Conservation (phyloP, 2,329 filamentous ascomycete species). For the Chrysoporthe puriensis region DNA sequence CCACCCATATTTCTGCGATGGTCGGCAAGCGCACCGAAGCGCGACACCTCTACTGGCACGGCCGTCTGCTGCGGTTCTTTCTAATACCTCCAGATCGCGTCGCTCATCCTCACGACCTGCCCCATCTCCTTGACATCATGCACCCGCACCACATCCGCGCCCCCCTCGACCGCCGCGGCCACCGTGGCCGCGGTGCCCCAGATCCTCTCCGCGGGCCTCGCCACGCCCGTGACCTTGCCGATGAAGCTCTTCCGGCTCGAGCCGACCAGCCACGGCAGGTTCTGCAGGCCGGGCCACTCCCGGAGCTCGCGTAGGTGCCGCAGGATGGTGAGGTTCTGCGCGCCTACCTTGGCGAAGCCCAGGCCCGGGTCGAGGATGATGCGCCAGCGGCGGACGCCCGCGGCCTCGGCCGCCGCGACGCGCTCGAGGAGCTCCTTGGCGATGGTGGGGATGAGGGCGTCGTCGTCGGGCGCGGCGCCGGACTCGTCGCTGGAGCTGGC, state of each 20-base stretch:
- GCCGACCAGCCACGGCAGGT: constrained; percentile 86
- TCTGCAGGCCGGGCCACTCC: constrained; percentile 64
- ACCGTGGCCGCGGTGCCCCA: constrained; percentile 92
- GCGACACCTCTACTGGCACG: neutral
- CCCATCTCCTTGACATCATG: constrained; percentile 90
- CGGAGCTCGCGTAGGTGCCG: constrained; percentile 67
- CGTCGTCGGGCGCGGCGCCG: neutral
- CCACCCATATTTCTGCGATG: no score
- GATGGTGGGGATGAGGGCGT: constrained; percentile 68
- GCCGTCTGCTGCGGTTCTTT: neutral
- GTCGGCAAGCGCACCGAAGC: neutral
- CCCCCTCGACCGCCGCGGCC: constrained; percentile 80
- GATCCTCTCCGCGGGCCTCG: constrained; percentile 68
- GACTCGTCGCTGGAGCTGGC: constrained; percentile 31
- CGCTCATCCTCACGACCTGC: constrained; percentile 82
- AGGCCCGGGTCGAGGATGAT: constrained; percentile 94
- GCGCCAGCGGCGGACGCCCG: constrained; percentile 88
- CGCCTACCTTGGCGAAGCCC: constrained; percentile 84
- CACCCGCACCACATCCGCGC: constrained; percentile 89
- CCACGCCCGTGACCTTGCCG: constrained; percentile 77
- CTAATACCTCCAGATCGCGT: constrained; percentile 79
- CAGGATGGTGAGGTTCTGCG: constrained; percentile 82
- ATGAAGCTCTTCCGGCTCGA: constrained; percentile 90
- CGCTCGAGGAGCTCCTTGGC: constrained; percentile 70
- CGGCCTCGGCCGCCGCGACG: constrained; percentile 73